Evolutionary conservation across 192 early-diverging fungal genomes (phyloP).

Genomic region (Backusella tuberculispora): DNA sequence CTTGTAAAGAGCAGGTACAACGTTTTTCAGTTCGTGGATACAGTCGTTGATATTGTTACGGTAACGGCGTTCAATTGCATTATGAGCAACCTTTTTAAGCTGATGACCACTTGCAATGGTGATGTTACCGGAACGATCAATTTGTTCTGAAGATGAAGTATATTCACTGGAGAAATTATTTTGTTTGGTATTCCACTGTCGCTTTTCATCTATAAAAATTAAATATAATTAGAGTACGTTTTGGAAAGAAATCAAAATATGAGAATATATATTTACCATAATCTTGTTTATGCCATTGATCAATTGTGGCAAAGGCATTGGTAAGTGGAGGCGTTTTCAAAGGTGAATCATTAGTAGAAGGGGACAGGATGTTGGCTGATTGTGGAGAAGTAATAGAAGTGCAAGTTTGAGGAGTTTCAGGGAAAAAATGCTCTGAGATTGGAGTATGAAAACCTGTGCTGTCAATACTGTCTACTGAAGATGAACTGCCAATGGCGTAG

Average conservation of each 20-base stretch:
- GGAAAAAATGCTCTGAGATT: not conserved
- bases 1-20: conserved; percentile 79
- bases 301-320: not conserved
- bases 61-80: conserved; percentile 91
- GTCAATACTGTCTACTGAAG: not conserved
- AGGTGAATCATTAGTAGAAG: not conserved
- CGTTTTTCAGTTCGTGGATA: conserved; percentile 80
- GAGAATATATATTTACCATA: not conserved
- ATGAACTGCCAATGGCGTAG: not conserved
- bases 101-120: conserved; percentile 37
- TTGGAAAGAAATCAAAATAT: not conserved
- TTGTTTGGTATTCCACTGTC: not conserved
- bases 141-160: not conserved
- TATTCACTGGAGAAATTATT: not conserved
- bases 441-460: not conserved
- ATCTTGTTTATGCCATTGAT: not conserved
- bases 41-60: conserved; percentile 96
- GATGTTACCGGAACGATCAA: not conserved
- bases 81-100: conserved; percentile 89
- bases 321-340: not conserved
- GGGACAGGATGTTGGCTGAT: not conserved
- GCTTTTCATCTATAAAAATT: not conserved
- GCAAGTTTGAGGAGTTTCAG: not conserved
- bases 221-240: not conserved
- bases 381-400: not conserved